Percentiles rank a stretch among this genome's conserved stretches.
phyloP scores from a whole-genome alignment of 2,329 filamentous ascomycete species.

The Ophiostoma sp. region DNA sequence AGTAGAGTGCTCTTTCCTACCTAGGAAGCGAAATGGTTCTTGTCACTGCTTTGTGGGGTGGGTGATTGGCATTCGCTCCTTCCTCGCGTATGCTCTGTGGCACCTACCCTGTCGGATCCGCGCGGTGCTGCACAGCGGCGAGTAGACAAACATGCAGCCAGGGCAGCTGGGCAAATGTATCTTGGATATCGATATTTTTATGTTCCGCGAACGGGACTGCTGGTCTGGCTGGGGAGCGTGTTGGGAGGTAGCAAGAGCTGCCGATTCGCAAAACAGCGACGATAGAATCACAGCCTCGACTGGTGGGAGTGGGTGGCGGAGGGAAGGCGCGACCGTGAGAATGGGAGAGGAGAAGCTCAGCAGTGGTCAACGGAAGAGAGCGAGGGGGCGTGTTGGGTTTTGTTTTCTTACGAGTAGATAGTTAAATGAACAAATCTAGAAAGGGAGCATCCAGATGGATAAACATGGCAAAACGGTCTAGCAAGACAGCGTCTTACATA shows the following conservation, averaged over 20 bases:
- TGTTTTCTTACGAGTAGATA: not conserved
- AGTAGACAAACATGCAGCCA: not conserved
- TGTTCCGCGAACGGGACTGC: not conserved
- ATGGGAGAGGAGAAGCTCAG: not conserved
- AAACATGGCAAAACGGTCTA: constrained; percentile 7
- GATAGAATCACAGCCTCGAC: constrained; percentile 12
- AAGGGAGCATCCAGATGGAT: not conserved
- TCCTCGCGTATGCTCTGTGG: not conserved
- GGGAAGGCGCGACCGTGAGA: constrained; percentile 18
- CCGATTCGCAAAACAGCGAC: constrained; percentile 15
- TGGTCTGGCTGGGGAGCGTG: not conserved
- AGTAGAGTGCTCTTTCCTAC: not conserved
- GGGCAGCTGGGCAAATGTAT: not conserved
- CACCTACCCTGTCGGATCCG: not conserved
- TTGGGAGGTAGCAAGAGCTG: constrained; percentile 16
- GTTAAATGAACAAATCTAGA: not conserved
- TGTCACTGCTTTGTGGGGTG: too few species aligned
- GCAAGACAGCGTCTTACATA: constrained; percentile 16
- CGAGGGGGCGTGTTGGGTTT: not conserved
- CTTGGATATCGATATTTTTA: not conserved
- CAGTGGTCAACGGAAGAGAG: not conserved
- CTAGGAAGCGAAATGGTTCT: not conserved
- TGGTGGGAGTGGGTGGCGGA: constrained; percentile 2
- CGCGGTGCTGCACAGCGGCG: not conserved
- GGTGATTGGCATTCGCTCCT: not conserved